Base-by-base conservation (phyloP, 768 basidiomycete genomes). In the Cystobasidium onofrii region DNA sequence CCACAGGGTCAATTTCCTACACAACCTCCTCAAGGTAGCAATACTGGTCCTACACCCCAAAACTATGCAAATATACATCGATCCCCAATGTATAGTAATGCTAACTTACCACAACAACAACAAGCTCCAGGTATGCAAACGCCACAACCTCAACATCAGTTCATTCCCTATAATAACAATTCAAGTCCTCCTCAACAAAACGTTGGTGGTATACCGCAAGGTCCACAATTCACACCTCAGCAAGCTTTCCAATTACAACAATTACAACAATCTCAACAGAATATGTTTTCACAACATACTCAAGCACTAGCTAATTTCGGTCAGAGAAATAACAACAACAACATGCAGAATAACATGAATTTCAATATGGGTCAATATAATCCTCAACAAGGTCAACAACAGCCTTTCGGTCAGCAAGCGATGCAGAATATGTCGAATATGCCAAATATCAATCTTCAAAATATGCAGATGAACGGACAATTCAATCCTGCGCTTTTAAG, bases 51-150 rank as follows among this genome's bases (percentile, higher is more conserved):
- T 15, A 27, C 27, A 29, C 57, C 57, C 4, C 57, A 60, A 60
- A 29, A 60, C 46, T 50, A 12, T 29, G 29, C 34, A 3, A 71
- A 71, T 31, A 71, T 71, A 10, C 54, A 71, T 44, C 69, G 69
- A 20, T 71, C 69, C 12, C 69, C 69, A n/a, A 17, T 7, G 4
- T 60, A 71, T 36, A 52, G 27, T 18, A 60, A 33, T 31, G 55
- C 69, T 18, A 33, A 10, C 10, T 41, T 71, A 33, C 66, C 66
- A 29, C 31, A 52, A 20, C 69, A 52, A 20, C 69, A 55, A 31
- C 69, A 39, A 36, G 29, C 25, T 3, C 36, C 63, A 20, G 57
- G 57, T 29, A 60, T 60, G 57, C 57, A 60, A 60, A 60, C 57
- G 57, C 57, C 57, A 12, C 57, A 60, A 20, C 17, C 23, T 60